Conservation (phyloP, 1,284 basidiomycete genomes). For the Moesziomyces sp. region DNA sequence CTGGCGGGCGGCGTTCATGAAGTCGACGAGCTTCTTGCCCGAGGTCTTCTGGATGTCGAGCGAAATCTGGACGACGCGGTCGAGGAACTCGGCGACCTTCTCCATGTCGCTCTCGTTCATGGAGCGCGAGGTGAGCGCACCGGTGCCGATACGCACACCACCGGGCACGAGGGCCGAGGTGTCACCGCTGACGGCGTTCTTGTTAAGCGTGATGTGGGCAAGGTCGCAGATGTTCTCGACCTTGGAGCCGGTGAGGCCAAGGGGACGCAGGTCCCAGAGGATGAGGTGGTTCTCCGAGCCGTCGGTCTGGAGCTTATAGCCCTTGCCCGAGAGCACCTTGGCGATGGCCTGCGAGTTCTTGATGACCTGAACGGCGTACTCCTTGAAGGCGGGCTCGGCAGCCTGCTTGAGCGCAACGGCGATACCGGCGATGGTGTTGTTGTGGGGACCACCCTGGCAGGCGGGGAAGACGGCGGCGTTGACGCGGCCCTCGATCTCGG, state of each 20-base stretch:
- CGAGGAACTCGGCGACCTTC: constrained; percentile 82
- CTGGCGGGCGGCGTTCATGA: constrained; percentile 80
- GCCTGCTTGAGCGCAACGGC: constrained; percentile 96
- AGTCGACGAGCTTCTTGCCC: constrained; percentile 93
- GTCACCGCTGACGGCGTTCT: constrained; percentile 97
- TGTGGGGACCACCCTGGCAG: constrained; percentile 99
- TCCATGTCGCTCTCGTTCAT: constrained; percentile 87
- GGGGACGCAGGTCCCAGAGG: constrained; percentile 95
- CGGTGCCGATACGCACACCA: constrained; percentile 94
- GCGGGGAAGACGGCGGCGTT: constrained; percentile 99
- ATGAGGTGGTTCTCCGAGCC: constrained; percentile 98
- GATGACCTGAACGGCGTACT: constrained; percentile 94
- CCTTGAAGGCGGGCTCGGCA: constrained; percentile 87
- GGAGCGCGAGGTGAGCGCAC: constrained; percentile 92
- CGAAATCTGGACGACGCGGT: constrained; percentile 65
- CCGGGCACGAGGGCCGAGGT: constrained; percentile 93
- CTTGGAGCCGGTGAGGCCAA: constrained; percentile 95
- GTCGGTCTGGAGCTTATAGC: constrained; percentile 90
- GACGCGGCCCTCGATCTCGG: constrained; percentile 91
- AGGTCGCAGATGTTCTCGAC: constrained; percentile 98
- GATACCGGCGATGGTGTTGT: constrained; percentile 97
- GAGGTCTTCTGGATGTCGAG: constrained; percentile 83
- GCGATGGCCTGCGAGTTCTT: constrained; percentile 69
- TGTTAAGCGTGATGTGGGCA: constrained; percentile 80
- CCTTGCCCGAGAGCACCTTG: constrained; percentile 61